Percentiles rank a stretch among this genome's conserved stretches.
These are phyloP conservation scores for Aspergillus cavernicola DNA, from an alignment of 495 filamentous ascomycete genomes.

Conservation along the genomic window DNA sequence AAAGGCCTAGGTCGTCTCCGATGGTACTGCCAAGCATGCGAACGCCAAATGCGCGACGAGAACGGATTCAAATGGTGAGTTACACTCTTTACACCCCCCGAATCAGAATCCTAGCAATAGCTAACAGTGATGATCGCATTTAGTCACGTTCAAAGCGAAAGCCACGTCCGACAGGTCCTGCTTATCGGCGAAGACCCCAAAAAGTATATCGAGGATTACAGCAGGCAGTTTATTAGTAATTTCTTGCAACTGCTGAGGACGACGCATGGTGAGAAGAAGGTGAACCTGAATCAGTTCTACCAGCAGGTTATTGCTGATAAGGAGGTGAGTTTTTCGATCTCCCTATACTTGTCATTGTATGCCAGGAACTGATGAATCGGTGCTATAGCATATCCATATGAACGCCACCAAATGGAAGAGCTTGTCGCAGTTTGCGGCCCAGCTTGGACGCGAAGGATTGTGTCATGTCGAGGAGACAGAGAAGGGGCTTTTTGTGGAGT, in stretches of 20 bases:
- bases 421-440: conserved; percentile 83
- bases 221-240: conserved; percentile 70
- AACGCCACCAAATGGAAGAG: conserved; percentile 84
- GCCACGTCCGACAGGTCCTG: conserved; percentile 81
- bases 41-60: conserved; percentile 48
- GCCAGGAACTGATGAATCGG: not conserved
- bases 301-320: conserved; percentile 61
- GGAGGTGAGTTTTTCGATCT: conserved; percentile 14
- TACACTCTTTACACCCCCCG: not conserved
- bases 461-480: conserved; percentile 86
- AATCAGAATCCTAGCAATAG: not conserved
- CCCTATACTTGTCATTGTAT: not conserved
- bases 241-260: conserved; percentile 75
- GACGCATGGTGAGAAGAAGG: conserved; percentile 77
- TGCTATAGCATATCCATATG: conserved; percentile 77
- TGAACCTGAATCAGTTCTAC: conserved; percentile 88
- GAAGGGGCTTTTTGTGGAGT: conserved; percentile 77
- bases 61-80: conserved; percentile 52
- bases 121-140: not conserved
- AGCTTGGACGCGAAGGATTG: conserved; percentile 77
- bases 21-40: conserved; percentile 64
- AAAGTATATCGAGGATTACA: conserved; percentile 73
- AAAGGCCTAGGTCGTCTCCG: conserved; percentile 82
- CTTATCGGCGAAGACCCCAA: conserved; percentile 79
- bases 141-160: conserved; percentile 71